Evolutionary conservation across 306 rosid genomes (phyloP).

Genomic region (Sesbania bispinosa): DNA sequence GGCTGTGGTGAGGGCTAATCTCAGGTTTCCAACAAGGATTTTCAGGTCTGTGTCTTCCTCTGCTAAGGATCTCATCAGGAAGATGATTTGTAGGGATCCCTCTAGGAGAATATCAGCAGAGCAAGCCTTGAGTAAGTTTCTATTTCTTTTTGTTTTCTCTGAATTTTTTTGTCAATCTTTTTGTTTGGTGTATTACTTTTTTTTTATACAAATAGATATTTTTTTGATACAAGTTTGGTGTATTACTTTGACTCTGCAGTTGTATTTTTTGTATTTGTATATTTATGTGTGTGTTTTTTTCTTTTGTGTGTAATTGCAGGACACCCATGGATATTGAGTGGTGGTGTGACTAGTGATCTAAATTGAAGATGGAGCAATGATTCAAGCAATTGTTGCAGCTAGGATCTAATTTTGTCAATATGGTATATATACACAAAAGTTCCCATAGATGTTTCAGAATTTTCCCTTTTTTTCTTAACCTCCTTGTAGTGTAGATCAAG

Average conservation of each 20-base stretch:
- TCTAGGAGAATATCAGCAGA: constrained; percentile 60
- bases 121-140: constrained; percentile 74
- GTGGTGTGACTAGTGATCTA: constrained; percentile 41
- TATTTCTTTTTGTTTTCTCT: too few species aligned
- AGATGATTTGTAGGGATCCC: constrained; percentile 67
- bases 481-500: not conserved
- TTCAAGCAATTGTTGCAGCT: not conserved
- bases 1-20: constrained; percentile 62
- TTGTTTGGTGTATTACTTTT: too few species aligned
- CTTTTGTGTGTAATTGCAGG: constrained; percentile 28
- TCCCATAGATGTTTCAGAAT: not conserved
- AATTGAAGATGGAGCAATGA: not conserved
- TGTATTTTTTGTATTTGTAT: not conserved
- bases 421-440: not conserved
- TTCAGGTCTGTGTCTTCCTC: constrained; percentile 58
- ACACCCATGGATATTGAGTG: constrained; percentile 79
- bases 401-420: constrained; percentile 13
- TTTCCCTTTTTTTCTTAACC: not conserved
- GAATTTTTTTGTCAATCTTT: too few species aligned
- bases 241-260: not conserved
- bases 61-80: constrained; percentile 76
- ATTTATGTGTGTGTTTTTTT: not conserved
- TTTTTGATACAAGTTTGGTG: too few species aligned
- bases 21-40: constrained; percentile 63
- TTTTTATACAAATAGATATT: too few species aligned